Evolutionary conservation across 305 asterid species (phyloP).

Genomic region (Plantago coronopus): DNA sequence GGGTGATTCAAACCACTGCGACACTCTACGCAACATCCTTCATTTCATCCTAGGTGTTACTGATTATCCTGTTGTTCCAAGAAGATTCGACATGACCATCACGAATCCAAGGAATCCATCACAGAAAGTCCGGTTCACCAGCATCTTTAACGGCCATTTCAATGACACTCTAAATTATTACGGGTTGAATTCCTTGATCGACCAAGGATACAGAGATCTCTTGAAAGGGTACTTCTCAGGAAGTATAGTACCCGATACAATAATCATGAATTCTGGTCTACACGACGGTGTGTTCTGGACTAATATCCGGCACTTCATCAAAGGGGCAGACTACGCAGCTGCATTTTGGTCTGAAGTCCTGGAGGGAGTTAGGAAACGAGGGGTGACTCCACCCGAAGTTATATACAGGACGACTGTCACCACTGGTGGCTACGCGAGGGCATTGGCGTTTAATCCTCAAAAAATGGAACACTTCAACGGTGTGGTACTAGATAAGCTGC

Average conservation of each 20-base stretch:
- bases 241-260: slow-evolving; percentile 51
- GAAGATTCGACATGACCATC: slow-evolving; percentile 65
- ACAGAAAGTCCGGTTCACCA: slow-evolving; percentile 62
- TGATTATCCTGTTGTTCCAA: slow-evolving; percentile 43
- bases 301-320: slow-evolving; percentile 45
- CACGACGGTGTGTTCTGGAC: slow-evolving; percentile 84
- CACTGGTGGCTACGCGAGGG: slow-evolving; percentile 77
- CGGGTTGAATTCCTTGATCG: slow-evolving; percentile 61
- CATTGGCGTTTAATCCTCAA: slow-evolving; percentile 69
- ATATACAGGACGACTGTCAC: slow-evolving; percentile 80
- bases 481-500: slow-evolving; percentile 70
- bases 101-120: slow-evolving; percentile 62
- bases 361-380: slow-evolving; percentile 44
- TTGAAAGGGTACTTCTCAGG: slow-evolving; percentile 51
- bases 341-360: slow-evolving; percentile 69
- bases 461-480: slow-evolving; percentile 96
- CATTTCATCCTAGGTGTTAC: slow-evolving; percentile 53
- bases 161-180: slow-evolving; percentile 57
- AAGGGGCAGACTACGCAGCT: slow-evolving; percentile 69
- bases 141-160: slow-evolving; percentile 81
- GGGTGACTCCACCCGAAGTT: slow-evolving; percentile 45
- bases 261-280: slow-evolving; percentile 83
- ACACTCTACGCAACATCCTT: slow-evolving; percentile 68
- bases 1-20: slow-evolving; percentile 97
- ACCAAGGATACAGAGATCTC: slow-evolving; percentile 45